These are phyloP conservation scores for Rhododendron ferrugineum DNA, from an alignment of 148 eudicot species.

Conservation along the genomic window DNA sequence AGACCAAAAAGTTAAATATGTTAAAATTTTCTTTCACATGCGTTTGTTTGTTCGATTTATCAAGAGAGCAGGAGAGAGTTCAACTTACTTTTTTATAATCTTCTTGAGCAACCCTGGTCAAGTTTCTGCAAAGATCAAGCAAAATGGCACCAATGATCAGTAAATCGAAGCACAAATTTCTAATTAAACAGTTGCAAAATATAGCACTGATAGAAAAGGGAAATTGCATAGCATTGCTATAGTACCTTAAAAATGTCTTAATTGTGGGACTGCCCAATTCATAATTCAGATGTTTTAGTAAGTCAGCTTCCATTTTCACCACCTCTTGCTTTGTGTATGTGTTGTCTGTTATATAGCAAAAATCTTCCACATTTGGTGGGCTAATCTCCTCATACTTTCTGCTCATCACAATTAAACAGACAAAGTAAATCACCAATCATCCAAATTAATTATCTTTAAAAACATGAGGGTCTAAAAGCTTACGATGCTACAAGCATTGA, in stretches of 20 bases:
- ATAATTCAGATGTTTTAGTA: conserved; percentile 55
- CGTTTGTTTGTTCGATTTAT: neutral
- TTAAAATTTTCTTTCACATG: neutral
- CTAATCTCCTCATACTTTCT: conserved; percentile 92
- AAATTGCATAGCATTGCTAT: neutral
- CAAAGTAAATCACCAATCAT: neutral
- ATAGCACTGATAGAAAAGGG: too few species aligned
- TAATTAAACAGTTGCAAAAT: neutral
- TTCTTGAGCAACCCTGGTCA: conserved; percentile 53
- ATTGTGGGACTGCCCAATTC: conserved; percentile 76
- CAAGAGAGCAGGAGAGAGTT: neutral
- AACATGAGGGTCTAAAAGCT: conserved; percentile 18
- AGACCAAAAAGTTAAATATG: neutral
- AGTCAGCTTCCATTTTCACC: conserved; percentile 81
- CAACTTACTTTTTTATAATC: conserved; percentile 33
- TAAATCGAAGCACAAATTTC: neutral
- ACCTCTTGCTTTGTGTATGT: conserved; percentile 78
- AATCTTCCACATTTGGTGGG: conserved; percentile 70
- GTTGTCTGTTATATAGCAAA: conserved; percentile 77
- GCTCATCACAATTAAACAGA: neutral
- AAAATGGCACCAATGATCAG: conserved; percentile 9
- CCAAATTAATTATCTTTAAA: neutral
- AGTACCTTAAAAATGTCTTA: conserved; percentile 73
- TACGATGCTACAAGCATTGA: conserved; percentile 97
- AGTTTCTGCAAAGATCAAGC: conserved; percentile 38